Evolutionary conservation across 2,329 filamentous ascomycete genomes (phyloP).

Genomic region (Colletotrichum coccodes): DNA sequence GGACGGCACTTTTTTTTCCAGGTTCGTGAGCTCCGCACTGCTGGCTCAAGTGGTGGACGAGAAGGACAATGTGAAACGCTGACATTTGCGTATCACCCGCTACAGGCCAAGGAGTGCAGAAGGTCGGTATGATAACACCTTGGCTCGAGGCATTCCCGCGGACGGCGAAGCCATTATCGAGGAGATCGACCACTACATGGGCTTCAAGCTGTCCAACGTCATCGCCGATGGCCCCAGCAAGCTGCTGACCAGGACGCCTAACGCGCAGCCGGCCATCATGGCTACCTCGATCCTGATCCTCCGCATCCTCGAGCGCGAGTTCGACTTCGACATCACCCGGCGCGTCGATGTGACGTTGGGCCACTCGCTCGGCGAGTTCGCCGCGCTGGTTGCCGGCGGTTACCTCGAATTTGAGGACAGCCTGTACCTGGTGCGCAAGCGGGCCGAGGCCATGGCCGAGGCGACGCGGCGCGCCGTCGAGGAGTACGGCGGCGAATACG

Average conservation of each 20-base stretch:
- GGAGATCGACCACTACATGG: slow-evolving; percentile 83
- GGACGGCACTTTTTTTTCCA: slow-evolving; percentile 71
- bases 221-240: slow-evolving; percentile 85
- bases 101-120: slow-evolving; percentile 86
- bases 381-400: slow-evolving; percentile 86
- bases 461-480: slow-evolving; percentile 75
- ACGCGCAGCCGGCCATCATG: slow-evolving; percentile 97
- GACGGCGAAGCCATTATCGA: slow-evolving; percentile 81
- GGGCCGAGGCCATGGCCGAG: slow-evolving; percentile 85
- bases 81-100: neutral
- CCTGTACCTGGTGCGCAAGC: slow-evolving; percentile 77
- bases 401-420: slow-evolving; percentile 83
- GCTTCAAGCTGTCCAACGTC: slow-evolving; percentile 78
- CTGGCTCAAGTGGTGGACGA: neutral
- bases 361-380: slow-evolving; percentile 93
- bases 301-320: slow-evolving; percentile 86
- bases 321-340: slow-evolving; percentile 76
- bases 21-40: slow-evolving; percentile 47
- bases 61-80: neutral
- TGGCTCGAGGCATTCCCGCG: slow-evolving; percentile 89
- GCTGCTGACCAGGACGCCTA: slow-evolving; percentile 81
- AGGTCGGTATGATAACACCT: slow-evolving; percentile 85
- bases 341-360: slow-evolving; percentile 86
- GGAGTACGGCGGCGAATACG: slow-evolving; percentile 82
- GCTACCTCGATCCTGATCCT: slow-evolving; percentile 91